Conservation (phyloP, 257 asterid species). For the Fraxinus americana region DNA sequence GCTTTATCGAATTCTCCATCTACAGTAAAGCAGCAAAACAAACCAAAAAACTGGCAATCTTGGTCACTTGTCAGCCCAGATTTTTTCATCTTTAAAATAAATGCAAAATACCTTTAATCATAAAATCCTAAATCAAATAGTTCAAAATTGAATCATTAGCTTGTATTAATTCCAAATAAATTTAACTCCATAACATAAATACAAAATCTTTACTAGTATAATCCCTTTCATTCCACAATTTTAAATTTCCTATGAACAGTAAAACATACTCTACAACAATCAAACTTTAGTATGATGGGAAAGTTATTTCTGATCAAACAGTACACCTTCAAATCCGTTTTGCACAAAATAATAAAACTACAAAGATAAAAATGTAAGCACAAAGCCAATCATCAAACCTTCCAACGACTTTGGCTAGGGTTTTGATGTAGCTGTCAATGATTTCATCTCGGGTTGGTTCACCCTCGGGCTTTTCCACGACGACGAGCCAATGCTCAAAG, state of each 20-base stretch:
- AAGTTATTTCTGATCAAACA: neutral
- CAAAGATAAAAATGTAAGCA: neutral
- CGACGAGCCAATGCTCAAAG: conserved; percentile 98
- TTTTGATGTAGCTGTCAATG: conserved; percentile 70
- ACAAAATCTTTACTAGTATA: neutral
- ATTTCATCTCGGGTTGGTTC: conserved; percentile 79
- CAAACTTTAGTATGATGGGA: neutral
- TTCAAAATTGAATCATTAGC: neutral
- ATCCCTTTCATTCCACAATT: neutral
- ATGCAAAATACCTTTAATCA: neutral
- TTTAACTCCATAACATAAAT: neutral
- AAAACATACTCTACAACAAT: too few relatives aligned
- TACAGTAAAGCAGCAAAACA: neutral
- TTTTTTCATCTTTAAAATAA: neutral
- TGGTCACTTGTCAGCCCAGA: too few relatives aligned
- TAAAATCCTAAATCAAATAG: neutral
- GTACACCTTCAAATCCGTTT: neutral
- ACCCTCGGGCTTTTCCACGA: conserved; percentile 82
- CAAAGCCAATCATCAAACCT: conserved; percentile 46
- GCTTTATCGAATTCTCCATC: neutral
- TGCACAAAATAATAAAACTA: neutral
- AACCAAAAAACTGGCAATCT: neutral
- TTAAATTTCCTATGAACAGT: neutral
- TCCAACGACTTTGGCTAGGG: conserved; percentile 72
- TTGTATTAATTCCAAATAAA: neutral